A percentile compares a stretch with the other conserved stretches of the same genome.
phyloP scores from a whole-genome alignment of 2,329 filamentous ascomycete genomes.

The Beauveria medogensis region DNA sequence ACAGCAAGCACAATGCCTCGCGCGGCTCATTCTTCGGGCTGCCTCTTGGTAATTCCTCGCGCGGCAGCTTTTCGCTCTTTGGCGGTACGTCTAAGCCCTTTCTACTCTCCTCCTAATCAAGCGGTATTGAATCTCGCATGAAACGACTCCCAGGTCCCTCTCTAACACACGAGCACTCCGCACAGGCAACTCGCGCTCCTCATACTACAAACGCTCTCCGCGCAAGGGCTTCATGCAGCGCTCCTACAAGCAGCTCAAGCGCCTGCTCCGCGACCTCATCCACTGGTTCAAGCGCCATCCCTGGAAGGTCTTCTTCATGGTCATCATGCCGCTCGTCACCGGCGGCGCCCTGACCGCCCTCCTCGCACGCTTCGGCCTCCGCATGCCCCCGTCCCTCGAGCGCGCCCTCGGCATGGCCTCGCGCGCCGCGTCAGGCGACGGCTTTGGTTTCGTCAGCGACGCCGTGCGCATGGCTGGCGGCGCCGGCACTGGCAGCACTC shows the following conservation, averaged over 20 bases:
- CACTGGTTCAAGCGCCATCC: conserved; percentile 79
- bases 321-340: conserved; percentile 80
- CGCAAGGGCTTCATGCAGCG: conserved; percentile 70
- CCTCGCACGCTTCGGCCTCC: conserved; percentile 69
- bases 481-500: conserved; percentile 17
- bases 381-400: conserved; percentile 58
- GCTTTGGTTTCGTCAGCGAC: conserved; percentile 44
- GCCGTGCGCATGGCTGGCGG: conserved; percentile 45
- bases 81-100: conserved; percentile 18
- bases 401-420: conserved; percentile 48
- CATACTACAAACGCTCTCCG: conserved; percentile 74
- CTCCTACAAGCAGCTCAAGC: conserved; percentile 66
- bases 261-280: conserved; percentile 71
- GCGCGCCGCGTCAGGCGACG: conserved; percentile 38
- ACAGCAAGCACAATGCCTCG: conserved; percentile 33
- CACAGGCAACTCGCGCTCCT: conserved; percentile 38
- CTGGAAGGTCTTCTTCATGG: conserved; percentile 76
- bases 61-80: conserved; percentile 38
- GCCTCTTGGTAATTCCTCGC: conserved; percentile 32
- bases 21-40: conserved; percentile 38
- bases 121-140: no score
- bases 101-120: background rate
- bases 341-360: conserved; percentile 75
- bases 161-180: background rate
- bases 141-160: background rate